These are phyloP conservation scores for Taphrina flavorubra DNA, from an alignment of 1,139 yeast species.

Conservation along the genomic window DNA sequence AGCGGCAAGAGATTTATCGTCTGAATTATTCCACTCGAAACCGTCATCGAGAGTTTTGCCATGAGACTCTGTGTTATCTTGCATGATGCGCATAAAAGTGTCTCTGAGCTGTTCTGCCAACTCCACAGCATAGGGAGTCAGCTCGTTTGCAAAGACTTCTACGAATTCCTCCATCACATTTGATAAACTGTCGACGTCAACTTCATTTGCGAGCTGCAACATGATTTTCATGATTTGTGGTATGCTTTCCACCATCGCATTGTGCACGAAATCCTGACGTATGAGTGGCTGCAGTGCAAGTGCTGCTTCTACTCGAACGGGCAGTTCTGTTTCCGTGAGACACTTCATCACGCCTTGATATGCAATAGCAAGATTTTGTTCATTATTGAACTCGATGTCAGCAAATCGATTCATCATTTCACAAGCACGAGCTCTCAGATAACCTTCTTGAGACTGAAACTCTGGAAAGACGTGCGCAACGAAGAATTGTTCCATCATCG, in stretches of 20 bases:
- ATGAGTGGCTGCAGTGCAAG: conserved; percentile 83
- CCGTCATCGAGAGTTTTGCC: conserved; percentile 49
- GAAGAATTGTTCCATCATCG: conserved; percentile 74
- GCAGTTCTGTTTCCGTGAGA: conserved; percentile 64
- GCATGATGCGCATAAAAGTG: conserved; percentile 76
- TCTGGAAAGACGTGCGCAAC: conserved; percentile 72
- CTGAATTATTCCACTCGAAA: conserved; percentile 58
- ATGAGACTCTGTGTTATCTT: conserved; percentile 64
- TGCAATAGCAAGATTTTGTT: conserved; percentile 57
- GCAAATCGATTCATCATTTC: conserved; percentile 75
- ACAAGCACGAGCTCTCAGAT: conserved; percentile 82
- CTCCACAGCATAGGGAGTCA: conserved; percentile 92
- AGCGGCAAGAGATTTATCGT: conserved; percentile 87
- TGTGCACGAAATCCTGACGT: conserved; percentile 67
- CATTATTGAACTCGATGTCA: conserved; percentile 62
- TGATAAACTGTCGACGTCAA: conserved; percentile 85
- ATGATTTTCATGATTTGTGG: conserved; percentile 83
- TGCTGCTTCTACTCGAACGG: conserved; percentile 83
- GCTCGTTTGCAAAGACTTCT: conserved; percentile 81
- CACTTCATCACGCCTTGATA: conserved; percentile 72
- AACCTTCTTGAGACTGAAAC: conserved; percentile 68
- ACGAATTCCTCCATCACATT: conserved; percentile 96
- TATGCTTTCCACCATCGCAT: conserved; percentile 69
- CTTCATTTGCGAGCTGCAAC: conserved; percentile 73
- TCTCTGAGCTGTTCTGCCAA: conserved; percentile 78